phyloP scores from a whole-genome alignment of 345 rosid species.

The Zanthoxylum bungeanum region DNA sequence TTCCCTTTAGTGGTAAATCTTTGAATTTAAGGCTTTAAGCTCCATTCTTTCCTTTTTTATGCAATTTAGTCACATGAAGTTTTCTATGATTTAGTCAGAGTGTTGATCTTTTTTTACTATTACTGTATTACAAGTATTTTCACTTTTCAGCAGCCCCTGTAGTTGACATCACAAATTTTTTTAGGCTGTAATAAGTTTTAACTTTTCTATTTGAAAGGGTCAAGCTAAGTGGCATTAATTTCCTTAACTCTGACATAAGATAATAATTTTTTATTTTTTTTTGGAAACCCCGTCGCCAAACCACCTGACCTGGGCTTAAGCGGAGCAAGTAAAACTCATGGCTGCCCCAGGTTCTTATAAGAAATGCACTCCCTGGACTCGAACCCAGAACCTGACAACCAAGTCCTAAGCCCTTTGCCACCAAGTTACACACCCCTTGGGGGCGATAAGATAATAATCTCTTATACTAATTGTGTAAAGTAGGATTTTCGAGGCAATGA shows the following conservation, averaged over 20 bases:
- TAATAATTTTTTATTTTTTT: not conserved
- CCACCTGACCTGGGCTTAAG: no score
- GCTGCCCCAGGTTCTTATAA: no score
- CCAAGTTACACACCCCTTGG: no score
- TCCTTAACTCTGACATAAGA: not conserved
- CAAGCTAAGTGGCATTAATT: not conserved
- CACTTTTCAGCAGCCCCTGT: not conserved
- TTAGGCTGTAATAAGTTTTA: not conserved
- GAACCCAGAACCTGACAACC: no score
- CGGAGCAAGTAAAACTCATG: no score
- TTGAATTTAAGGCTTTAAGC: conserved; percentile 6
- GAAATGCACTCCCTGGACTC: no score
- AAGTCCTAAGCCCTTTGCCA: no score
- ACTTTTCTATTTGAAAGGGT: not conserved
- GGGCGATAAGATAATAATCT: not conserved
- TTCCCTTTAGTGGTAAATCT: not conserved
- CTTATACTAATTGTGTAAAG: not conserved
- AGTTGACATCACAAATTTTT: not conserved
- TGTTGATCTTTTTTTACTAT: not conserved
- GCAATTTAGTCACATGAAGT: not conserved
- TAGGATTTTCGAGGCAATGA: not conserved
- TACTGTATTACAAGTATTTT: no score
- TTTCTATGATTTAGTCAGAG: not conserved
- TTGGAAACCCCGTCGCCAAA: no score
- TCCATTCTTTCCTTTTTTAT: not conserved